Evolutionary conservation across 192 early-diverging fungal genomes (phyloP).

Genomic region (Coemansia sp.): DNA sequence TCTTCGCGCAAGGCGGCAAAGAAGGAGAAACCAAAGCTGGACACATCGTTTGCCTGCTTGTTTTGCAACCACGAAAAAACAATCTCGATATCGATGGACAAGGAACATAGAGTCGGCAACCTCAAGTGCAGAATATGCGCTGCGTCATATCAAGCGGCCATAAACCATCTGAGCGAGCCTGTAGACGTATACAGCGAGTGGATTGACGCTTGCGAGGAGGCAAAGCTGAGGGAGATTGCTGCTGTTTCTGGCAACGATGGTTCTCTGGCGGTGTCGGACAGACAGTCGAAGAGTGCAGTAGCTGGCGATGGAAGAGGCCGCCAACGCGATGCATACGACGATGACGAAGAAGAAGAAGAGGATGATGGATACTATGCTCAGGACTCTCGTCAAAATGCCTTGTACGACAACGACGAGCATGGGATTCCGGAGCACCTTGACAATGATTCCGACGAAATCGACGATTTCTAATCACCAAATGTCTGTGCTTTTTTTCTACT

Average conservation of each 20-base stretch:
- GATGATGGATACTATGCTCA: neutral
- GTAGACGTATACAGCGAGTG: conserved; percentile 91
- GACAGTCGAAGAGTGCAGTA: neutral
- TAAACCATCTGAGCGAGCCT: conserved; percentile 71
- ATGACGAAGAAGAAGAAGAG: neutral
- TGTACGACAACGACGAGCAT: conserved; percentile 20
- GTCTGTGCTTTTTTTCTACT: neutral
- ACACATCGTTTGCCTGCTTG: conserved; percentile 77
- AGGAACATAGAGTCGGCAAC: conserved; percentile 65
- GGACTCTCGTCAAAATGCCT: neutral
- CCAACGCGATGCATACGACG: neutral
- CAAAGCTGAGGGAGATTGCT: conserved; percentile 32
- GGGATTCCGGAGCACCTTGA: conserved; percentile 33
- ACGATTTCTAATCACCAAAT: conserved; percentile 20
- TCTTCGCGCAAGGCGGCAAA: conserved; percentile 70
- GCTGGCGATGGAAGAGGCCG: neutral
- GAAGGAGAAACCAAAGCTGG: conserved; percentile 66
- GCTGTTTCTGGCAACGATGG: neutral
- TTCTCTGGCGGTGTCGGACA: neutral
- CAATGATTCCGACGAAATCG: conserved; percentile 29
- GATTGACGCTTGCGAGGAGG: conserved; percentile 83
- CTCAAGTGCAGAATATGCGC: conserved; percentile 79
- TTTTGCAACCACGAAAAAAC: conserved; percentile 89
- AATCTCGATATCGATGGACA: conserved; percentile 75
- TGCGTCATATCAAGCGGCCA: conserved; percentile 69